Evolutionary conservation across 2,329 filamentous ascomycete genomes (phyloP), one percentile per base, ranked within the genome.

Genomic region (Trichoderma pleuroti): DNA sequence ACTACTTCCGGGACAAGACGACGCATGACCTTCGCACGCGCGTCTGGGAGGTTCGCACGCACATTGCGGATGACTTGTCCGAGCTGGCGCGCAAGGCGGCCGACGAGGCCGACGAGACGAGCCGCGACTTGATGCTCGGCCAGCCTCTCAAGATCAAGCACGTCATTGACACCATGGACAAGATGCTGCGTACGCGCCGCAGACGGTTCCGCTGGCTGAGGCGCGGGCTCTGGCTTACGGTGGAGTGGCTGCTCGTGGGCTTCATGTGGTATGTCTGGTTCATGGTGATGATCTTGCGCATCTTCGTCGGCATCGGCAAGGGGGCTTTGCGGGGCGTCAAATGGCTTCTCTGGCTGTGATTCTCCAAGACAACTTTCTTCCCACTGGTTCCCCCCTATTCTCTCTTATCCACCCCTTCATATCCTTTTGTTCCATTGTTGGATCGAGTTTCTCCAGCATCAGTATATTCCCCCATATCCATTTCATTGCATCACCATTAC

Each of bases 231-330:
- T 98, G 94, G 87, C 89, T 94, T 68, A 81, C 91, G 24, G 88
- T 98, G 18, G 95, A 98, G 83, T 98, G 94, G 93, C 83, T 89
- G 63, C 86, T 98, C 21, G 89, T 98, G 49, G 92, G 92, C 5
- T 88, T 97, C 75, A 93, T 98, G 90, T 98, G 96, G 94, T 93
- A 92, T 81, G 90, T 97, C 18, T 98, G 95, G 94, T 88, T 97
- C 71, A 84, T 97, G 39, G 94, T 98, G 28, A 92, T 94, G 79
- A 84, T 95, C 28, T 84, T 92, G 65, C 88, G 93, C 72, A 80
- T 92, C 16, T 81, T 92, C 42, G 83, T 90, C 72, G 89, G 90
- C 12, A 75, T 91, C 1, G 86, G 91, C 57, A 86, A 86, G 59
- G 90, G 89, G 3, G 77, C 88, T 0, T 82, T 89, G 63, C 82